Conservation (phyloP, 352 stramenopile species). For the Albugo laibachii region DNA sequence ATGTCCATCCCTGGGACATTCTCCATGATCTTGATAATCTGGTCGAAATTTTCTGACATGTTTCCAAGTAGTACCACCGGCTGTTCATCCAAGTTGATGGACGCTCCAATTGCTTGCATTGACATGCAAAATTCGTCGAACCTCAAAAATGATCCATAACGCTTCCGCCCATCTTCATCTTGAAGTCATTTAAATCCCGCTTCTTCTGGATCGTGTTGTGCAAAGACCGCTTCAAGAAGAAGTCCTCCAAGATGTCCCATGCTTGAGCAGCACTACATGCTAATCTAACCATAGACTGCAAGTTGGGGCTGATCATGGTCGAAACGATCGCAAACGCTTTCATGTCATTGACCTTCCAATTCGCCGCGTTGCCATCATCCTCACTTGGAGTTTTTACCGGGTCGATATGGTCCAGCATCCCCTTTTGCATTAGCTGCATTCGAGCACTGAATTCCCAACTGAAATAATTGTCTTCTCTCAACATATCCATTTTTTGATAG, state of each 20-base stretch:
- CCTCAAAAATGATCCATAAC: conserved; percentile 10
- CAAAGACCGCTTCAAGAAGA: conserved; percentile 11
- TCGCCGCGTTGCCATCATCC: background rate
- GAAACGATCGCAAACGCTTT: conserved; percentile 1
- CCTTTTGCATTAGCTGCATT: background rate
- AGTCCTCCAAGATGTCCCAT: conserved; percentile 6
- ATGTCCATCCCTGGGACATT: too few species aligned
- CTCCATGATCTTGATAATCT: conserved; percentile 4
- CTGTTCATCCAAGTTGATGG: conserved; percentile 4
- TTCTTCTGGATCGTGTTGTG: conserved; percentile 10
- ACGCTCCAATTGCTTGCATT: conserved; percentile 6
- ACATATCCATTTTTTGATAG: too few species aligned
- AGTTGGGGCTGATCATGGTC: background rate
- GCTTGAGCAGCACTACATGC: background rate
- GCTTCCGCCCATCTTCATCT: background rate
- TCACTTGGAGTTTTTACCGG: conserved; percentile 3
- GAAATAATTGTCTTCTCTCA: too few species aligned
- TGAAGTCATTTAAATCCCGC: conserved; percentile 9
- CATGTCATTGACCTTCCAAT: conserved; percentile 1
- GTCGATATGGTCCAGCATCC: background rate
- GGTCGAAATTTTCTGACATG: conserved; percentile 7
- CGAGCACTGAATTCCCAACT: background rate
- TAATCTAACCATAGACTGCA: conserved; percentile 6
- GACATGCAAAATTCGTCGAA: conserved; percentile 11
- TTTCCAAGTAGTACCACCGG: conserved; percentile 2